These are phyloP conservation scores for Cucumis cinereus DNA, from an alignment of 306 rosid species.

Conservation along the genomic window DNA sequence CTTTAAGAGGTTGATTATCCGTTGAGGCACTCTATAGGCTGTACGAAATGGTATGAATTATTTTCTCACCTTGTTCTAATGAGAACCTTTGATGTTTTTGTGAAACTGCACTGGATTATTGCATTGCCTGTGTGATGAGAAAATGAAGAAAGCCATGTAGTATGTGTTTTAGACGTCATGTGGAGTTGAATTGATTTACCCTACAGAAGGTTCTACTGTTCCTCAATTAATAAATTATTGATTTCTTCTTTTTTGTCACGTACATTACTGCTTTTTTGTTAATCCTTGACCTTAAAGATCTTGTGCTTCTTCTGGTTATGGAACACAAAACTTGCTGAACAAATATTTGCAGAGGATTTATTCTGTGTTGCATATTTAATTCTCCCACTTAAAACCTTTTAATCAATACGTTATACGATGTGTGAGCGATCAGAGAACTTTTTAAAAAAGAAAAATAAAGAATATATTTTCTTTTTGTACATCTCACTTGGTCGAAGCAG, in stretches of 20 bases:
- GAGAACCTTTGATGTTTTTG: background rate
- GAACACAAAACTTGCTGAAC: background rate
- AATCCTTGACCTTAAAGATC: background rate
- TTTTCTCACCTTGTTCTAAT: background rate
- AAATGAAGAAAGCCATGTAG: background rate
- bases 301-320: background rate
- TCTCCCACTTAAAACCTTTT: background rate
- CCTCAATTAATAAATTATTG: background rate
- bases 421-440: background rate
- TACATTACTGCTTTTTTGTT: background rate
- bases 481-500: background rate
- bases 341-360: background rate
- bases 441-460: background rate
- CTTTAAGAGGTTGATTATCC: background rate
- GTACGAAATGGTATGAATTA: background rate
- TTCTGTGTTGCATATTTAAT: background rate
- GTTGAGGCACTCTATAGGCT: background rate
- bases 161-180: background rate
- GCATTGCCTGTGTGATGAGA: background rate
- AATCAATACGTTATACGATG: background rate
- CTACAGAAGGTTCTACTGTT: background rate
- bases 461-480: background rate
- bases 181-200: background rate
- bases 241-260: background rate
- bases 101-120: background rate